phyloP scores from a whole-genome alignment of 1,139 yeast species.

The Candida sp. region DNA sequence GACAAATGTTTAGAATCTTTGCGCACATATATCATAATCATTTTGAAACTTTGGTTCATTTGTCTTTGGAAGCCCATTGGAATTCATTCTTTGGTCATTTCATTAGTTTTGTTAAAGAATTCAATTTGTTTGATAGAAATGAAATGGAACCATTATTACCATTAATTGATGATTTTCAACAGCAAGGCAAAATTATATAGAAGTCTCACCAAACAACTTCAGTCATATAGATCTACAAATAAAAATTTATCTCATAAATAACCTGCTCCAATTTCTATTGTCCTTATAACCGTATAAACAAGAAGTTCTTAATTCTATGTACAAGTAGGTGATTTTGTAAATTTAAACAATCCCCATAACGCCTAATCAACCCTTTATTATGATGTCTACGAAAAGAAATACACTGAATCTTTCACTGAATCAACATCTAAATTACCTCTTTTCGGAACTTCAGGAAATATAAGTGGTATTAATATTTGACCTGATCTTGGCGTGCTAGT shows the following conservation, averaged over 20 bases:
- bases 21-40: slow-evolving; percentile 96
- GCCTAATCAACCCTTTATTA: not conserved
- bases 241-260: not conserved
- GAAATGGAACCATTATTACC: slow-evolving; percentile 80
- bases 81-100: slow-evolving; percentile 98
- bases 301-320: not conserved
- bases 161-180: slow-evolving; percentile 75
- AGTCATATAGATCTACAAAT: not conserved
- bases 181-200: slow-evolving; percentile 74
- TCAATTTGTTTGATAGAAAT: slow-evolving; percentile 69
- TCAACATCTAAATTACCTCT: slow-evolving; percentile 84
- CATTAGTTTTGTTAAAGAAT: slow-evolving; percentile 81
- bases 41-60: slow-evolving; percentile 85
- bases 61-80: slow-evolving; percentile 96
- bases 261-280: not conserved
- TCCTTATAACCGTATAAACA: not conserved
- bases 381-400: slow-evolving; percentile 59
- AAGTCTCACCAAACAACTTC: not conserved
- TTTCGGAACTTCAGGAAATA: slow-evolving; percentile 71
- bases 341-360: not conserved
- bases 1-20: slow-evolving; percentile 95
- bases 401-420: slow-evolving; percentile 67
- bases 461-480: slow-evolving; percentile 56
- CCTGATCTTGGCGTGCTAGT: slow-evolving; percentile 18
- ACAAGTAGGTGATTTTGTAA: not conserved